These are phyloP conservation scores for Sphaerobolus stellatus DNA, from an alignment of 1,284 basidiomycete genomes.

Conservation along the genomic window DNA sequence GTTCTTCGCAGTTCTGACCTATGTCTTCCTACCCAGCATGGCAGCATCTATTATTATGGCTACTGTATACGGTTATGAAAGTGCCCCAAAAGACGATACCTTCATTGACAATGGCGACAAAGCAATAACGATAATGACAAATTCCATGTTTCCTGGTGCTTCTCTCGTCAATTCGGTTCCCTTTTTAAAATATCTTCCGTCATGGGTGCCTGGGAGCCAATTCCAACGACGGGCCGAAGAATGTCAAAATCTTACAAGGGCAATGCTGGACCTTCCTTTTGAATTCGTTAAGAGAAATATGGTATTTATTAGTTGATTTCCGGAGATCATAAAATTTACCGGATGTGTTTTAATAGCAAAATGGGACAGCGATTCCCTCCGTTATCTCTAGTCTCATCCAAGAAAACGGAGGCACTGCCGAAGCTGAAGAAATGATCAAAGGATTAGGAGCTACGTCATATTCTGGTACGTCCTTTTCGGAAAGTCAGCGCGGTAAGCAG, in stretches of 20 bases:
- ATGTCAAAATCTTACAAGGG: neutral
- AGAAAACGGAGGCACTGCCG: no score
- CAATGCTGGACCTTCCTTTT: neutral
- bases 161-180: slow-evolving; percentile 11
- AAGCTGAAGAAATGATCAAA: no score
- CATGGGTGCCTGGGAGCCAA: slow-evolving; percentile 36
- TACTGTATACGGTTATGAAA: no score
- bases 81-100: no score
- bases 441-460: no score
- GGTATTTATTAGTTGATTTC: neutral
- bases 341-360: neutral
- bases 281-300: slow-evolving; percentile 1
- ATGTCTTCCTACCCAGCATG: no score
- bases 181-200: slow-evolving; percentile 33
- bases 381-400: slow-evolving; percentile 1
- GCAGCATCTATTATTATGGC: no score
- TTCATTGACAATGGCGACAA: no score
- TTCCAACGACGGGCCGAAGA: slow-evolving; percentile 31
- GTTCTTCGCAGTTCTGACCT: no score
- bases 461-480: no score
- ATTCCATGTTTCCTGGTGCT: slow-evolving; percentile 10
- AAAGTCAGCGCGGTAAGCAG: no score
- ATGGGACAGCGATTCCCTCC: slow-evolving; percentile 3
- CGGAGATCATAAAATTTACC: neutral
- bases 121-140: no score